Conservation (phyloP, 139 green algal species). For the Chlorella sorokiniana region DNA sequence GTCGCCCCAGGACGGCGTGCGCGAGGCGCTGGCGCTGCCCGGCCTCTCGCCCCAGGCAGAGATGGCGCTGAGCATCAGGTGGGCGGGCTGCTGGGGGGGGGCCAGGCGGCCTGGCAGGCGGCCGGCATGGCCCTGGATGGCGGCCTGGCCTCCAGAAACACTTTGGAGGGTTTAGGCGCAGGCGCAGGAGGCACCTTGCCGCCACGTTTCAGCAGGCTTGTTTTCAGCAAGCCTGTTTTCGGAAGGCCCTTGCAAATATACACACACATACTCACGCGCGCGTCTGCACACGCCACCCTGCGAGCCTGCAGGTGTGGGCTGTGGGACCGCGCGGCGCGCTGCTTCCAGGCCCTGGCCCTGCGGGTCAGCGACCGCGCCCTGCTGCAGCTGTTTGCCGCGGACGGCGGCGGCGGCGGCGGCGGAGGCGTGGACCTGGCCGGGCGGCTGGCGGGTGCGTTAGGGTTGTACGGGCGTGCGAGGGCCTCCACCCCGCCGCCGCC, state of each 20-base stretch:
- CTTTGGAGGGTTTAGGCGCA: no score
- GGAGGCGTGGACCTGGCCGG: neutral
- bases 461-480: neutral
- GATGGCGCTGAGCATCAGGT: slow-evolving; percentile 45
- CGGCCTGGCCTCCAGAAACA: no score
- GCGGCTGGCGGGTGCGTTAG: slow-evolving; percentile 9
- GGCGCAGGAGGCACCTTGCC: no score
- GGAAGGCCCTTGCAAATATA: no score
- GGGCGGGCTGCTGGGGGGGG: neutral
- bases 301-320: slow-evolving; percentile 16
- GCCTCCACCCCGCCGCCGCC: no score
- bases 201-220: no score
- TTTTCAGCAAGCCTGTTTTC: no score
- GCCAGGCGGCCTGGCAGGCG: neutral
- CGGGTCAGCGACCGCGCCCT: slow-evolving; percentile 35
- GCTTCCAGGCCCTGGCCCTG: slow-evolving; percentile 47
- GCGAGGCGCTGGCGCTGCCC: slow-evolving; percentile 43
- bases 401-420: neutral
- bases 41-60: slow-evolving; percentile 51
- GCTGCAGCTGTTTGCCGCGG: slow-evolving; percentile 6
- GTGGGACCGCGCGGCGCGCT: slow-evolving; percentile 41
- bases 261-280: no score
- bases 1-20: slow-evolving; percentile 29
- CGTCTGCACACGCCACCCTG: no score
- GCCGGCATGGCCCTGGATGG: no score